Evolutionary conservation across 2,329 filamentous ascomycete genomes (phyloP), one percentile per base, ranked within the genome.

Genomic region (Rhexocercosporidium sp.): DNA sequence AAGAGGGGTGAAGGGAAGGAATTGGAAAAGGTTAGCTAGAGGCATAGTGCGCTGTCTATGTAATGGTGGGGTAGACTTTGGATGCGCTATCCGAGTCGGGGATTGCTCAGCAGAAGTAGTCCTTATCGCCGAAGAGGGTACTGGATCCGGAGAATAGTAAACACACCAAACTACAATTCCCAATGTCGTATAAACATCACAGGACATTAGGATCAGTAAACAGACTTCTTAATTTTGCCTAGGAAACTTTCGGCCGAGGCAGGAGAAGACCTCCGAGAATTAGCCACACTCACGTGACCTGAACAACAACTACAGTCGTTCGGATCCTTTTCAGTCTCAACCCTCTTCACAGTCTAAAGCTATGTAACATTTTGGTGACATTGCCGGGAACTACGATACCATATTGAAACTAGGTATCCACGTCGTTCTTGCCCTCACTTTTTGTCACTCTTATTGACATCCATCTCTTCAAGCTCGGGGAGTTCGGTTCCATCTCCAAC

Each of bases 61-160:
- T 60, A 27, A 60, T 60, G 54, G 54, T 39, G 54, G 54, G 54
- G 54, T 57, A 25, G 54, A 41, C 22, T 1, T 16, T 53, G 16
- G 34, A 37, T 27, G 25, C 31, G 14, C n/a, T n/a, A n/a, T n/a
- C 29, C 18, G 53, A 37, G 29, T 37, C 34, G 54, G 54, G 51
- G 54, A 57, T 57, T 57, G 41, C 54, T 57, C 54, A 57, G 54
- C 54, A 57, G n/a, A 5, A 20, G 2, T 7, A 11, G n/a, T 27
- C 7, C 54, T 57, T 57, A 57, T 57, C 54, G 20, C 54, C 54
- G 54, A 41, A n/a, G 53, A n/a, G 29, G 5, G 12, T 11, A 31
- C 16, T 31, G 4, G n/a, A n/a, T 20, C 4, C 31, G 34, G 54
- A 20, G 54, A 57, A 57, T 57, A 57, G 20, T 39, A 27, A 39